Evolutionary conservation across 768 basidiomycete species (phyloP), one percentile per base, ranked within the genome.

Genomic region (Serendipita vermifera): DNA sequence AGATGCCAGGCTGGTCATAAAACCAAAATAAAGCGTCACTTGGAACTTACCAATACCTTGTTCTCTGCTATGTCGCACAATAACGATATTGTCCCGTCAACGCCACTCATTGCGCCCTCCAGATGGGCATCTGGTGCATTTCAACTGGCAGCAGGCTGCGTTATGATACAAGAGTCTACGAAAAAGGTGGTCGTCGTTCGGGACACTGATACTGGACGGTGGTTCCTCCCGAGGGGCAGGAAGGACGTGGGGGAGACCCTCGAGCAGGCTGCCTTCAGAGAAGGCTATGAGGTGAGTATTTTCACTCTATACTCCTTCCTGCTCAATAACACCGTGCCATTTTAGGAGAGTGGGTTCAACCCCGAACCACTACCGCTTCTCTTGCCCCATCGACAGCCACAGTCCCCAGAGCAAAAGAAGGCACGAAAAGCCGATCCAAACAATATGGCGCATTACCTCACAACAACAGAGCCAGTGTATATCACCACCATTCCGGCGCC

Each of bases 221-320:
- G 74, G 74, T 82, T 83, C 64, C 69, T 83, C 3, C 82, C 82
- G 0, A 73, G 73, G 53, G 82, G 83, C 5, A 67, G 83, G 41
- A 85, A 84, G 65, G 82, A 85, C 64, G 61, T 77, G 0, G 81
- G 80, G 3, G 82, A 85, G 69, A 75, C 73, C 2, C 64, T 83
- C 26, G 81, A 83, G 62, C 64, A 73, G 41, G 64, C 82, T 0
- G 82, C 78, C 0, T 64, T 83, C 36, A 68, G 83, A 40, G 82
- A 84, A 67, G 82, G 78, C 3, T 77, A 80, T 62, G 82, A 84
- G 63, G 82, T 83, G 76, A 81, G 80, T 57, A 35, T 68, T 59
- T n/a, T 20, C 20, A n/a, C n/a, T n/a, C n/a, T n/a, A n/a, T n/a
- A n/a, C n/a, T n/a, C n/a, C n/a, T n/a, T n/a, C n/a, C n/a, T n/a